Evolutionary conservation across 805 yeast genomes (phyloP).

Genomic region (Metschnikowia orientalis): DNA sequence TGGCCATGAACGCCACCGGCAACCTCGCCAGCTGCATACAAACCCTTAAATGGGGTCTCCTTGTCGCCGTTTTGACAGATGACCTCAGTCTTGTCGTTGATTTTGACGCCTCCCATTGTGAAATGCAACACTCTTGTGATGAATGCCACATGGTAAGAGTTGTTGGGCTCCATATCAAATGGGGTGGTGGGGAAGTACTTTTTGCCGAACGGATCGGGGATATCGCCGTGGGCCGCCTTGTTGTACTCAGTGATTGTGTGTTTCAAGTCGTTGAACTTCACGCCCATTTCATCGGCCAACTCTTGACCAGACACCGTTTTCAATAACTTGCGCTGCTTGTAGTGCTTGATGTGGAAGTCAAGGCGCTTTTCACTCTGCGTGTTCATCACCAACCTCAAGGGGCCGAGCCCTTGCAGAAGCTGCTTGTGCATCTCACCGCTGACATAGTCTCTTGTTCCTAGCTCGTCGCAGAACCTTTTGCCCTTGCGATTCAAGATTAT

Average conservation of each 20-base stretch:
- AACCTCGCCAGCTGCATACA: constrained; percentile 43
- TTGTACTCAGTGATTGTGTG: constrained; percentile 39
- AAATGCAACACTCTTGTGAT: constrained; percentile 59
- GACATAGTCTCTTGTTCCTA: constrained; percentile 58
- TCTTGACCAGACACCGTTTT: constrained; percentile 41
- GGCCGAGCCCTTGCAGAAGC: constrained; percentile 36
- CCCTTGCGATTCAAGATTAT: constrained; percentile 49
- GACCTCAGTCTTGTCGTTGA: constrained; percentile 43
- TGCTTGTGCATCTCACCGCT: constrained; percentile 52
- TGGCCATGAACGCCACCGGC: constrained; percentile 47
- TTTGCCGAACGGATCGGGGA: constrained; percentile 41
- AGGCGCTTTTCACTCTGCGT: constrained; percentile 42
- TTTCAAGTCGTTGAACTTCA: constrained; percentile 25
- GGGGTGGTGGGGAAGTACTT: constrained; percentile 48
- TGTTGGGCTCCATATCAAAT: constrained; percentile 27
- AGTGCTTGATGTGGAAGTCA: constrained; percentile 52
- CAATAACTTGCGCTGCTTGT: constrained; percentile 54
- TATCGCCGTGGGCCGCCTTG: constrained; percentile 36
- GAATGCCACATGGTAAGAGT: constrained; percentile 46
- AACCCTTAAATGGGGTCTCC: constrained; percentile 29
- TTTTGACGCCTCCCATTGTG: constrained; percentile 68
- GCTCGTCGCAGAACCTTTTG: constrained; percentile 56
- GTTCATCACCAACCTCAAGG: constrained; percentile 49
- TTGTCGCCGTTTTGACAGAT: constrained; percentile 25
- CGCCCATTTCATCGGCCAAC: constrained; percentile 39